These are phyloP conservation scores for Peronospora destructor DNA, from an alignment of 352 stramenopile genomes.

Conservation along the genomic window DNA sequence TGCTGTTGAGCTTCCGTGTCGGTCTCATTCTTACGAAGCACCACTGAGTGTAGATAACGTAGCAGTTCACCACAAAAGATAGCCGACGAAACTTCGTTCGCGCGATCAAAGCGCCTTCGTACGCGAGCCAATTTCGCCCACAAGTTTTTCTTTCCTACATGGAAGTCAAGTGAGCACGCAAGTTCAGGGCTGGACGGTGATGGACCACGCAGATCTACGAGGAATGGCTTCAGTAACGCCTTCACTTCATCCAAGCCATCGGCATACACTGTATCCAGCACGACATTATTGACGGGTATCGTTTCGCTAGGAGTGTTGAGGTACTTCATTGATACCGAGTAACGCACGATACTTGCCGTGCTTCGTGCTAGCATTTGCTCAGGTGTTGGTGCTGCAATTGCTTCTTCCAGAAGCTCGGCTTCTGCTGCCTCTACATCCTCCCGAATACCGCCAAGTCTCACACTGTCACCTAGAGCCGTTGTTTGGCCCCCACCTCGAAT, in stretches of 20 bases:
- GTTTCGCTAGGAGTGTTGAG: conserved; percentile 40
- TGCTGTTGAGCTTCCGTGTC: conserved; percentile 52
- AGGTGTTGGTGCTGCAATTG: conserved; percentile 21
- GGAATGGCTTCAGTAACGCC: conserved; percentile 44
- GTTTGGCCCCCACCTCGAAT: conserved; percentile 6
- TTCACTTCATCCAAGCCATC: conserved; percentile 46
- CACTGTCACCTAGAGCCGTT: conserved; percentile 9
- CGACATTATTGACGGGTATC: conserved; percentile 46
- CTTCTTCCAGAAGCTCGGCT: conserved; percentile 15
- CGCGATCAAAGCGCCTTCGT: conserved; percentile 46
- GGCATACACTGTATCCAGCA: conserved; percentile 40
- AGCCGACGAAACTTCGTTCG: conserved; percentile 54
- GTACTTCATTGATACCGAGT: conserved; percentile 51
- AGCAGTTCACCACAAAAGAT: conserved; percentile 64
- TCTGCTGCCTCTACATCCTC: conserved; percentile 43
- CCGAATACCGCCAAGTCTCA: conserved; percentile 32
- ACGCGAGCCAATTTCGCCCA: conserved; percentile 36
- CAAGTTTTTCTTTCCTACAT: conserved; percentile 57
- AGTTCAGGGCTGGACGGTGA: conserved; percentile 35
- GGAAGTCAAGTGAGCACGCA: conserved; percentile 39
- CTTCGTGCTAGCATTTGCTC: conserved; percentile 44
- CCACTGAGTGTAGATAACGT: conserved; percentile 60
- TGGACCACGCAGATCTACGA: conserved; percentile 41
- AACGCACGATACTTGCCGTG: conserved; percentile 45
- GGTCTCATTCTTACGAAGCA: conserved; percentile 57